These are phyloP conservation scores for Hyphodiscus sp. DNA, from an alignment of 2,329 filamentous ascomycete species.

Conservation along the genomic window DNA sequence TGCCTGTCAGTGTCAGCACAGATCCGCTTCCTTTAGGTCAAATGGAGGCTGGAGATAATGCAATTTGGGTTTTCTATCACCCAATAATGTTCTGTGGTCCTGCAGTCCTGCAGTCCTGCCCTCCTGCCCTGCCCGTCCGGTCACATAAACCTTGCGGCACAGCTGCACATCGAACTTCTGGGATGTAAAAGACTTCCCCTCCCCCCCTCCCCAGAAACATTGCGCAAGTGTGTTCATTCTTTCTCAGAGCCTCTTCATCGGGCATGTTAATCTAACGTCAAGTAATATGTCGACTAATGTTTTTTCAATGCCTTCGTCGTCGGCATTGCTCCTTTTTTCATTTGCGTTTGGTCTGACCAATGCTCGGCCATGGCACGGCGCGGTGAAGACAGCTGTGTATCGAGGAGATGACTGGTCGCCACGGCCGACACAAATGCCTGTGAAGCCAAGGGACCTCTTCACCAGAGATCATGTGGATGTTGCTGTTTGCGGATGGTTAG, in stretches of 20 bases:
- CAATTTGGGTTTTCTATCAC: too few species aligned
- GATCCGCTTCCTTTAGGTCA: neutral
- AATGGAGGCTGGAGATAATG: neutral
- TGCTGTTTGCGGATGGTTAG: constrained; percentile 28
- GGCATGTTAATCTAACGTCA: neutral
- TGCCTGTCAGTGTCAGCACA: too few species aligned
- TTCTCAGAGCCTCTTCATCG: neutral
- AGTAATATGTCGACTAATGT: constrained; percentile 10
- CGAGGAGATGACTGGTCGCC: constrained; percentile 23
- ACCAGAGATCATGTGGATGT: constrained; percentile 20
- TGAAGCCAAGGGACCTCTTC: constrained; percentile 18
- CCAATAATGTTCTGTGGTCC: neutral
- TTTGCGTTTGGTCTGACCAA: constrained; percentile 13
- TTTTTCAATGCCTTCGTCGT: constrained; percentile 26
- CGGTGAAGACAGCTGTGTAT: constrained; percentile 21
- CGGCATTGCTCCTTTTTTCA: constrained; percentile 19
- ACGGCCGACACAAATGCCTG: constrained; percentile 20
- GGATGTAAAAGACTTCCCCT: neutral
- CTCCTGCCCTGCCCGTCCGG: neutral
- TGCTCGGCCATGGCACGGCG: constrained; percentile 22
- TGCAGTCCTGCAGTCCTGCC: neutral
- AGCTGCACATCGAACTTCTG: neutral
- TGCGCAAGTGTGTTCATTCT: neutral
- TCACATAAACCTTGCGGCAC: neutral
- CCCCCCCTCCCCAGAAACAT: neutral